Evolutionary conservation across 2,329 filamentous ascomycete species (phyloP), one percentile per base, ranked within the genome.

Genomic region (Calycina marina): DNA sequence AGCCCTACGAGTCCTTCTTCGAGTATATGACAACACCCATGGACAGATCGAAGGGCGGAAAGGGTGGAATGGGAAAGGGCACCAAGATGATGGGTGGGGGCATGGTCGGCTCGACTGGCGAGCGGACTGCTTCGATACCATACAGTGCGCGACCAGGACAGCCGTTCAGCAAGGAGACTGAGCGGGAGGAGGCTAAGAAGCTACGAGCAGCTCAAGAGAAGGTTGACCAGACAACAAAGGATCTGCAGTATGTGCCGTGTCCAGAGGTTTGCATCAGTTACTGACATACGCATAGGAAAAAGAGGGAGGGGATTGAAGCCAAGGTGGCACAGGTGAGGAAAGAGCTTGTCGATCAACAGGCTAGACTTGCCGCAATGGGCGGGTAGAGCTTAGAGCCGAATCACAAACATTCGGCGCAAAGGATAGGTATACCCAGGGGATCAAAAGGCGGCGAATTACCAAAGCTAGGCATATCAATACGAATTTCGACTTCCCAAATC

Each of bases 1-100:
- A 98, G 56, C 90, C 90, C 0, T 90, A 85, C 47, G 83, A 93
- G 56, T 72, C 79, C 27, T 88, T 96, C 51, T 93, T 82, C 58
- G 83, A 93, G 41, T 65, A 83, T 8, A 10, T 29, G 12, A 29
- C 27, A 6, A 29, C n/a, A 11, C 27, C 27, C 5, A 18, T 17
- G 12, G 13, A 29, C 13, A 5, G 15, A 6, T 9, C 20, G 20
- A 72, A 59, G 32, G 61, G 65, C 40, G 56, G 61, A 4, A 57
- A 51, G 48, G 67, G 67, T 34, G 69, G 69, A 25, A 72, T 70
- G 44, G 69, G 69, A 54, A 65, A 42, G 66, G 68, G 16, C 72
- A 76, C 62, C 41, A 48, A 48, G 50, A 43, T 58, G 51, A 46
- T 56, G 56, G 43, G 59, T 48, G 31, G 56, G 4, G 50, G 49